These are phyloP conservation scores for Tremella mesenterica DNA, from an alignment of 768 basidiomycete species.

Conservation along the genomic window DNA sequence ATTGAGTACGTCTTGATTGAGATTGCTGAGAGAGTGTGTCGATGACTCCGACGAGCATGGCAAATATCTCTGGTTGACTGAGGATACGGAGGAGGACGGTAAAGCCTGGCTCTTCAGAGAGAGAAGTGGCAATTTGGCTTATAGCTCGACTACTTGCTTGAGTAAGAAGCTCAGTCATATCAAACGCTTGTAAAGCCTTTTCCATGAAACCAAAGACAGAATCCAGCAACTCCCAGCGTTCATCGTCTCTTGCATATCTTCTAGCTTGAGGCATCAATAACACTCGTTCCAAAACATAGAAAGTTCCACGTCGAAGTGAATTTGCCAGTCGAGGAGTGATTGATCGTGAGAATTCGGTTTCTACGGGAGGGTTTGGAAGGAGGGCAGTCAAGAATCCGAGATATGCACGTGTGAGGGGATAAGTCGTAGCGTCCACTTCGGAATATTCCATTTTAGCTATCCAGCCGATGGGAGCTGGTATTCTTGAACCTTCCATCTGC, in stretches of 20 bases:
- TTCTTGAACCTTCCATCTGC: conserved; percentile 12
- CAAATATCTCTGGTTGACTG: conserved; percentile 62
- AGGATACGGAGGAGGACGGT: conserved; percentile 73
- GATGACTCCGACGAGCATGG: conserved; percentile 65
- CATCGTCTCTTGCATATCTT: conserved; percentile 64
- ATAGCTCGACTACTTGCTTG: conserved; percentile 35
- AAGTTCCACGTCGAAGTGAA: conserved; percentile 71
- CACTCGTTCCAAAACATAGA: conserved; percentile 82
- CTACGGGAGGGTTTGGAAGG: conserved; percentile 43
- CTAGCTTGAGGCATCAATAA: conserved; percentile 66
- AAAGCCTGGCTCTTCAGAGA: conserved; percentile 69
- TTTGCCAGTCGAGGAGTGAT: conserved; percentile 55
- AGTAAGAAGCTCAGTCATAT: conserved; percentile 63
- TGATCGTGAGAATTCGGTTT: conserved; percentile 44
- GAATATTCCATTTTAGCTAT: conserved; percentile 78
- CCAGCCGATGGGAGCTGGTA: conserved; percentile 33
- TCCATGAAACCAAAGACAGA: conserved; percentile 77
- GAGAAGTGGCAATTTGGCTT: conserved; percentile 29
- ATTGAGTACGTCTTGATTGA: conserved; percentile 48
- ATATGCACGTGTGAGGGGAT: conserved; percentile 85
- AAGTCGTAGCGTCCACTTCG: conserved; percentile 66
- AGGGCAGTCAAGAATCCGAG: conserved; percentile 70
- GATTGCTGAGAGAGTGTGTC: conserved; percentile 72
- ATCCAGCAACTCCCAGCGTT: conserved; percentile 81
- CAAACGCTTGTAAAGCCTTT: conserved; percentile 68